A percentile compares a stretch with the other conserved stretches of the same genome.
These are phyloP conservation scores for Nakazawaea wyomingensis DNA, from an alignment of 805 yeast genomes.

Conservation along the genomic window DNA sequence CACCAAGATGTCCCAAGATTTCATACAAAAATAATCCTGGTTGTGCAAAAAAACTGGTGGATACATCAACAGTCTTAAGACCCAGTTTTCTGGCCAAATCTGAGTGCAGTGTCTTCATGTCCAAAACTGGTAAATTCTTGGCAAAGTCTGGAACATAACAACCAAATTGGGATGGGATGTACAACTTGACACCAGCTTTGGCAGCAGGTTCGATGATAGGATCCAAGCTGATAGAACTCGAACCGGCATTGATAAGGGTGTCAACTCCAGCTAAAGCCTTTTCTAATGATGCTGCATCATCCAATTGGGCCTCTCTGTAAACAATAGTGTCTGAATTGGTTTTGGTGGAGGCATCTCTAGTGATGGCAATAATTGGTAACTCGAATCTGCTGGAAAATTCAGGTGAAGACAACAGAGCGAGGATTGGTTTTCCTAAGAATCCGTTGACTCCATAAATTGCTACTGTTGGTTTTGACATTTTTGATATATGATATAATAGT, in stretches of 20 bases:
- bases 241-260: slow-evolving; percentile 42
- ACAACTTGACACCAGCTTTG: slow-evolving; percentile 41
- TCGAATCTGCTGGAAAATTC: slow-evolving; percentile 35
- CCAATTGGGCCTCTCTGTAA: slow-evolving; percentile 32
- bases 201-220: slow-evolving; percentile 35
- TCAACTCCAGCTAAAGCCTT: slow-evolving; percentile 42
- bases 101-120: slow-evolving; percentile 31
- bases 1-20: slow-evolving; percentile 30
- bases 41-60: slow-evolving; percentile 33
- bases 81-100: slow-evolving; percentile 36
- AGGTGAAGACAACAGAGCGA: slow-evolving; percentile 39
- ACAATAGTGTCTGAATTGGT: slow-evolving; percentile 30
- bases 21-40: slow-evolving; percentile 33
- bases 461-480: slow-evolving; percentile 27
- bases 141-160: slow-evolving; percentile 30
- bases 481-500: too few species aligned
- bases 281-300: slow-evolving; percentile 23
- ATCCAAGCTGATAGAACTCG: slow-evolving; percentile 27
- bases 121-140: slow-evolving; percentile 29
- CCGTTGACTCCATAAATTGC: slow-evolving; percentile 55
- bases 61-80: slow-evolving; percentile 40
- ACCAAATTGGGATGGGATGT: slow-evolving; percentile 61
- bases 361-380: slow-evolving; percentile 46
- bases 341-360: slow-evolving; percentile 36
- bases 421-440: slow-evolving; percentile 40